Base-by-base conservation (phyloP, 164 flowering plant genomes). In the Kalanchoe fedtschenkoi region DNA sequence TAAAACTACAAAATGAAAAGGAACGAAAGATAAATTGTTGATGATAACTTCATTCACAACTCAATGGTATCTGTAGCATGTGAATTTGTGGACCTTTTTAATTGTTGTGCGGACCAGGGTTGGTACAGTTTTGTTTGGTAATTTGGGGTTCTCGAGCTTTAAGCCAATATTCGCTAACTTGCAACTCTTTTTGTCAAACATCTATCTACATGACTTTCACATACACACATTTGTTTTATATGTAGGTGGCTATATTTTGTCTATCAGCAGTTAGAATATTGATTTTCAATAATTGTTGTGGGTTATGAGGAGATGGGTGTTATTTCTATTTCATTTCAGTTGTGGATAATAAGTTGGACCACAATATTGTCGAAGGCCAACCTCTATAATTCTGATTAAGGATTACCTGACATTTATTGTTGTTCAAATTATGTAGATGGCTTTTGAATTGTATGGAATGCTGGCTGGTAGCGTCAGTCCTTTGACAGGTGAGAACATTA, bases 381-480 rank as follows among this genome's bases (percentile, higher is more conserved):
- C n/a, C n/a, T n/a, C n/a, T n/a, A n/a, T n/a, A n/a, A n/a, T n/a
- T n/a, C n/a, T n/a, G n/a, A n/a, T n/a, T n/a, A n/a, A n/a, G n/a
- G n/a, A n/a, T n/a, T 21, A 9, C 21, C 29, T 10, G 24, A 51
- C 24, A n/a, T 51, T 28, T 13, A 17, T 29, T 58, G 21, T 41
- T 72, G 32, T 29, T 6, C 61, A 41, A 21, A 30, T 43, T 3
- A 29, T 51, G 51, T 68, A 85, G 93, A 86, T 91, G 96, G 97
- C 96, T 21, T 88, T 86, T 75, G 97, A 91, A 66, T 77, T 91
- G 19, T 88, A 91, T 77, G 97, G 97, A 14, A 85, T 85, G 91
- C 86, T 91, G 33, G 93, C 96, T 76, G 97, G 96, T 42, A 88
- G 84, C 78, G 95, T 91, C 37, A 88, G 96, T 73, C 81, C 91